Evolutionary conservation across 352 stramenopile species (phyloP), one percentile per base, ranked within the genome.

Genomic region (Hyaloperonospora arabidopsidis): DNA sequence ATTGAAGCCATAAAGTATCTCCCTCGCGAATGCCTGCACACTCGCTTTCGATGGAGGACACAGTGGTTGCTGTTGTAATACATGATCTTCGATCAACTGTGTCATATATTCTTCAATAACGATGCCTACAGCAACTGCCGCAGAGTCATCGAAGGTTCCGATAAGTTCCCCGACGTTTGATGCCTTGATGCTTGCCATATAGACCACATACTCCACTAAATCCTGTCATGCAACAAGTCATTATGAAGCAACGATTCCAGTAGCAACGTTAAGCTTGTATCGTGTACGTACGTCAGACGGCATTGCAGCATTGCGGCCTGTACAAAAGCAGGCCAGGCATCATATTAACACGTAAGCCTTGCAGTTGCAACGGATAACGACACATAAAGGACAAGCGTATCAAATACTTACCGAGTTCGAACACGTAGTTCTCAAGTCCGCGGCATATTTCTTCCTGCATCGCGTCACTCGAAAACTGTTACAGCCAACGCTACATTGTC

Each of bases 111-210:
- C 83, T 32, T 93, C 79, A 35, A 86, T 66, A 12, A 91, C 70
- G 44, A 93, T 86, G n/a, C 73, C 72, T 13, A 67, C 51, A 0
- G 79, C 79, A 28, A 89, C 54, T 5, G 84, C 81, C 17, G 84
- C 81, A 7, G 81, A 84, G 45, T 89, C 68, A 32, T 94, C 81
- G 39, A 94, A 72, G n/a, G 68, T 79, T 3, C 84, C 84, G n/a
- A 91, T 62, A 25, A 94, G 70, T 52, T 92, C 84, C 1, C 71
- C 67, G 29, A 86, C 54, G 2, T 76, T 66, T 4, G 65, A 64
- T 10, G 65, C 50, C 61, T 94, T 89, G 21, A 89, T 47, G 53
- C 81, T 91, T 14, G 73, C 59, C 28, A 74, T 60, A 40, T 86
- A 75, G 2, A 92, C 69, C 15, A 90, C 35, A 51, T 76, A 94